Conservation (phyloP, 2,329 filamentous ascomycete species). For the Aspergillus versicolor region DNA sequence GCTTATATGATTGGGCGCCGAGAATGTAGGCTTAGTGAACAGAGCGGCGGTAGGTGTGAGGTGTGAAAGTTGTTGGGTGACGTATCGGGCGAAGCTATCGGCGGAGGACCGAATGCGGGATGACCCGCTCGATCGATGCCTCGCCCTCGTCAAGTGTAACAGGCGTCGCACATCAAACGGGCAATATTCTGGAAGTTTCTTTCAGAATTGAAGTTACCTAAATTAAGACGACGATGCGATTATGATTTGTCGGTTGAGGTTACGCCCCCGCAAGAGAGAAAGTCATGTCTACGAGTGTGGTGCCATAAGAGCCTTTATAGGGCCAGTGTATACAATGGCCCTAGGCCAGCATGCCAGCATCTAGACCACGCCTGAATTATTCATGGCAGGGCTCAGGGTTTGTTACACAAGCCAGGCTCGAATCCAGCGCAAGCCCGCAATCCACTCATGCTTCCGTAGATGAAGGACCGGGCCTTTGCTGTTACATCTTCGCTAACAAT, state of each 20-base stretch:
- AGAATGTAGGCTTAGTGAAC: background rate
- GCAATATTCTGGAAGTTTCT: background rate
- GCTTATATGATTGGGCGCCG: background rate
- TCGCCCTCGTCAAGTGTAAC: background rate
- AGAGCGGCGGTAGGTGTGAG: background rate
- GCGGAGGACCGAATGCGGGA: slow-evolving; percentile 3
- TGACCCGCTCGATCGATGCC: slow-evolving; percentile 4
- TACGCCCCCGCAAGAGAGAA: background rate
- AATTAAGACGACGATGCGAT: background rate
- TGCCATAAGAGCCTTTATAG: background rate
- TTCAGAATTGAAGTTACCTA: background rate
- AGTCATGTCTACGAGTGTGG: background rate
- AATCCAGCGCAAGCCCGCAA: background rate
- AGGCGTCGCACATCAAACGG: background rate
- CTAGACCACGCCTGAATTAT: background rate
- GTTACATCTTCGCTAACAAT: background rate
- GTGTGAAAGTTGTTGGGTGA: slow-evolving; percentile 2
- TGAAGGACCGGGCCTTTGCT: background rate
- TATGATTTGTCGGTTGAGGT: background rate
- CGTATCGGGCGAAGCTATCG: slow-evolving; percentile 5
- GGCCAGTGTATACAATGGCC: background rate
- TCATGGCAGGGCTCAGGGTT: background rate
- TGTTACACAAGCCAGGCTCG: background rate
- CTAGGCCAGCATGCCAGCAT: background rate
- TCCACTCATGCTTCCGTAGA: background rate